Conservation (phyloP, 2,329 filamentous ascomycete genomes). For the Colletotrichum falcatum region DNA sequence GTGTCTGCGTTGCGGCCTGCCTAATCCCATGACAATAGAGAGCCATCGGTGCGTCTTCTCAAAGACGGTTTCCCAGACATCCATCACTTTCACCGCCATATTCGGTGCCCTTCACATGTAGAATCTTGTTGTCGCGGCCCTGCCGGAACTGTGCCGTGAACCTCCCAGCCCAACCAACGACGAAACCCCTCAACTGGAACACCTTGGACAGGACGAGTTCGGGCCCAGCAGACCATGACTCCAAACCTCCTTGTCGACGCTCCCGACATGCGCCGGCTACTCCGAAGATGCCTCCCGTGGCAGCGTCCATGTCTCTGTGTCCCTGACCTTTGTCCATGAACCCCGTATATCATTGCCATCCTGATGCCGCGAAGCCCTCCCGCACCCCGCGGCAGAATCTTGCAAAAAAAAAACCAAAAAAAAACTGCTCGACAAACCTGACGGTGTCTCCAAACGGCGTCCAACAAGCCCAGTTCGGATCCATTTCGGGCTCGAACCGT, state of each 20-base stretch:
- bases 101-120: neutral
- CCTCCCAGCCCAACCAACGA: neutral
- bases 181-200: neutral
- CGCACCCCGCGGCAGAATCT: neutral
- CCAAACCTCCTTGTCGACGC: neutral
- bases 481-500: neutral
- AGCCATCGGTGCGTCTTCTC: neutral
- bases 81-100: neutral
- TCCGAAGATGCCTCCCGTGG: neutral
- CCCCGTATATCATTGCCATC: neutral
- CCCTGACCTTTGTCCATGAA: neutral
- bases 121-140: neutral
- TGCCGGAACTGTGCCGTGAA: neutral
- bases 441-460: neutral
- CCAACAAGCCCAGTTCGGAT: neutral
- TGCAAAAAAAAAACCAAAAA: too few relatives aligned
- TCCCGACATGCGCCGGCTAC: neutral
- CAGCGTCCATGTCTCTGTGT: neutral
- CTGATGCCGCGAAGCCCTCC: neutral
- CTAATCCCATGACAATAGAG: neutral
- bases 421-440: neutral
- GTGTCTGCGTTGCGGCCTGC: neutral
- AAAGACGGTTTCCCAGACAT: neutral
- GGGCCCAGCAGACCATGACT: neutral
- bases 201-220: neutral